Evolutionary conservation across 2,329 filamentous ascomycete species (phyloP).

Genomic region (Alternaria hordeiaustralica): DNA sequence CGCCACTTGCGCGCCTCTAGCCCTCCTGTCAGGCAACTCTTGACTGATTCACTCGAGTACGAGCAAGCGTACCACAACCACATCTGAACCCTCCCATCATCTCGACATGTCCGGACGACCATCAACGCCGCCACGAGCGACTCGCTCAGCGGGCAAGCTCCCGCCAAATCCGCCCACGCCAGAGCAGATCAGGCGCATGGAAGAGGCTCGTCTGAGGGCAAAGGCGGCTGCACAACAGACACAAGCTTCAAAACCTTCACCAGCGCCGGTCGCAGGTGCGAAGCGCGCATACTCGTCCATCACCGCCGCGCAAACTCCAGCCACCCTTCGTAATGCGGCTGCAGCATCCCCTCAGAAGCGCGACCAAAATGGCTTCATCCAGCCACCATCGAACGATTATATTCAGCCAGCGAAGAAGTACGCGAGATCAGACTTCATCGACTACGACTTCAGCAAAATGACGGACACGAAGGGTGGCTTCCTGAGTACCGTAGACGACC

Average conservation of each 20-base stretch:
- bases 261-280: conserved; percentile 57
- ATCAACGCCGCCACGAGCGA: conserved; percentile 56
- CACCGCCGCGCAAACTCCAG: conserved; percentile 59
- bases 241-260: conserved; percentile 31
- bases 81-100: background rate
- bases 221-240: conserved; percentile 74
- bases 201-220: conserved; percentile 84
- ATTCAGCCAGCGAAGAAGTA: conserved; percentile 86
- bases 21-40: background rate
- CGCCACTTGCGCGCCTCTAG: conserved; percentile 17
- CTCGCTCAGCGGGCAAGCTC: conserved; percentile 47
- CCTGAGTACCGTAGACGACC: conserved; percentile 88
- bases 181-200: conserved; percentile 68
- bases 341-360: conserved; percentile 54
- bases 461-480: conserved; percentile 98
- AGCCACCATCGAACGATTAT: conserved; percentile 52
- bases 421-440: conserved; percentile 78
- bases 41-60: background rate
- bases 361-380: conserved; percentile 47
- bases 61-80: background rate
- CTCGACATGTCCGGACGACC: conserved; percentile 50
- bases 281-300: conserved; percentile 76
- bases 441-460: conserved; percentile 98
- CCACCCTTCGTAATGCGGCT: conserved; percentile 69
- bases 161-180: conserved; percentile 61